Conservation (phyloP, 257 asterid genomes). For the Knoxia roxburghii region DNA sequence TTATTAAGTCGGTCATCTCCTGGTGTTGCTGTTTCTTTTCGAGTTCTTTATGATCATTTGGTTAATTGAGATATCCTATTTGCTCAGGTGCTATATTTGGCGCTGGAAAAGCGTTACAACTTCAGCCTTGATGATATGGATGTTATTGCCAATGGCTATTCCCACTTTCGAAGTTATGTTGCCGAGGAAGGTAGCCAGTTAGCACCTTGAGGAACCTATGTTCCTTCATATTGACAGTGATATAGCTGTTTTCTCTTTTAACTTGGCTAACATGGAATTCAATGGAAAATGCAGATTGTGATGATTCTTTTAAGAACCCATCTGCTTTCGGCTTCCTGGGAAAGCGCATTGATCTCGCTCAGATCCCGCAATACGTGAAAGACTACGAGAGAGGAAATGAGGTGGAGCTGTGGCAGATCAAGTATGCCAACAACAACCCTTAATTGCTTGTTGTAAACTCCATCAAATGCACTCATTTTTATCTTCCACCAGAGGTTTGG, state of each 20-base stretch:
- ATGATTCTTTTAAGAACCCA: slow-evolving; percentile 23
- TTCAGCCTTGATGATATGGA: slow-evolving; percentile 77
- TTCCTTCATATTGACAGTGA: no score
- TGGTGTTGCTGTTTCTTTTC: neutral
- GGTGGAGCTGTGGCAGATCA: slow-evolving; percentile 81
- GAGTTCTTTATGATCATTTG: neutral
- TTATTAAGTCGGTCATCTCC: no score
- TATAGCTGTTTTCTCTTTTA: neutral
- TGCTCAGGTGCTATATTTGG: slow-evolving; percentile 71
- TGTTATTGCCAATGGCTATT: slow-evolving; percentile 86
- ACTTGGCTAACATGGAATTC: neutral
- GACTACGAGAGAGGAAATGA: slow-evolving; percentile 69
- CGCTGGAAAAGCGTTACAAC: slow-evolving; percentile 91
- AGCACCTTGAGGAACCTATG: neutral
- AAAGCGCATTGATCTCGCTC: slow-evolving; percentile 40
- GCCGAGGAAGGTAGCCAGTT: slow-evolving; percentile 38
- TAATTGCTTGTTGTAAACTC: neutral
- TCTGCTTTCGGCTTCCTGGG: slow-evolving; percentile 39
- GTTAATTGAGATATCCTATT: neutral
- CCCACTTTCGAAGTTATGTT: slow-evolving; percentile 61
- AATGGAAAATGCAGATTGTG: slow-evolving; percentile 32
- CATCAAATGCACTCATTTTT: neutral
- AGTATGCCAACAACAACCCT: slow-evolving; percentile 19
- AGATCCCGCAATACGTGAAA: slow-evolving; percentile 62
- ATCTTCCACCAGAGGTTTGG: neutral